These are phyloP conservation scores for Nephelium lappaceum DNA, from an alignment of 345 rosid genomes.

Conservation along the genomic window DNA sequence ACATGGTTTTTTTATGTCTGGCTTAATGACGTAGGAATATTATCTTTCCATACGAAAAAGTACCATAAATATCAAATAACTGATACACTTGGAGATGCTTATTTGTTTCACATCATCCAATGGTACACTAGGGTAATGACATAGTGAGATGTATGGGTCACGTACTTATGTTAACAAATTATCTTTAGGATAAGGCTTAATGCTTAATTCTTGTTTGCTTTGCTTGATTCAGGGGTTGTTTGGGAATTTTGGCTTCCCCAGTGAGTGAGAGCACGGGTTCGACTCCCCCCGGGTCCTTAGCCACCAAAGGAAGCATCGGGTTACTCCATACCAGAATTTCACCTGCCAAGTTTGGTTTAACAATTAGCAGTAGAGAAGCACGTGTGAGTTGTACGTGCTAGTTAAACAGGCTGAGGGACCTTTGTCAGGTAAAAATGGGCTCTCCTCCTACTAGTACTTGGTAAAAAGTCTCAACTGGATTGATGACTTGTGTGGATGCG, in stretches of 20 bases:
- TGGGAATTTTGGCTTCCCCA: constrained; percentile 57
- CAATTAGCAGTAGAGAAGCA: constrained; percentile 26
- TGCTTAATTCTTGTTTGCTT: constrained; percentile 1
- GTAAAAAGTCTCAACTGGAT: constrained; percentile 22
- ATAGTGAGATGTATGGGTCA: not conserved
- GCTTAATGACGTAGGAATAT: not conserved
- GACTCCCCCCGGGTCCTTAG: constrained; percentile 16
- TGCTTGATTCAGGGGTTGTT: constrained; percentile 61
- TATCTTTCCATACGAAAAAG: not conserved
- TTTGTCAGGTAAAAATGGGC: constrained; percentile 25
- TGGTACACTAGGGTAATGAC: not conserved
- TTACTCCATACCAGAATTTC: not conserved
- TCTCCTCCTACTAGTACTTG: constrained; percentile 15
- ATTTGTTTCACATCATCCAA: not conserved
- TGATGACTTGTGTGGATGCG: constrained; percentile 24
- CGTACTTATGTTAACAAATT: constrained; percentile 7
- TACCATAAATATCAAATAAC: not conserved
- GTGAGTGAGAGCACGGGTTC: constrained; percentile 27
- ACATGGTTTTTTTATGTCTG: not conserved
- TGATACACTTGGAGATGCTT: not conserved
- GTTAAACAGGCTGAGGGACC: constrained; percentile 12
- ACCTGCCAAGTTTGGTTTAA: constrained; percentile 19
- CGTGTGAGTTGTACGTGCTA: constrained; percentile 25
- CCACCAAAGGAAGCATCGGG: constrained; percentile 26
- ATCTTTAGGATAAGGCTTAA: not conserved